Evolutionary conservation across 495 filamentous ascomycete genomes (phyloP), one percentile per base, ranked within the genome.

Genomic region (Platismatia glauca): DNA sequence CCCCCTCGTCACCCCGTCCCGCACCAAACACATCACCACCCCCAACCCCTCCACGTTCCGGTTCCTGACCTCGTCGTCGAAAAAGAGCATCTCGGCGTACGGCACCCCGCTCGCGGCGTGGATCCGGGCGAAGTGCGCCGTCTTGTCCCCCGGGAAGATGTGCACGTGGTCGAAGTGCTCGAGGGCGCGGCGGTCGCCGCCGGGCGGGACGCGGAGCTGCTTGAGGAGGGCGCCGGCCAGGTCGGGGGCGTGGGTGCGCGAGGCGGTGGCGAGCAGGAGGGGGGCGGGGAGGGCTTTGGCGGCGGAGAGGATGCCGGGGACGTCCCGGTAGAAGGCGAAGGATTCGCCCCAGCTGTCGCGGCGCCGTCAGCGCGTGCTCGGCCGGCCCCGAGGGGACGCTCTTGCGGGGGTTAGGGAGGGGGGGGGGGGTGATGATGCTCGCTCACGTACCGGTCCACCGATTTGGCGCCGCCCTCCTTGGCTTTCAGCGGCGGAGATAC

Each of bases 41-140:
- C 91, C 91, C 58, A 96, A 65, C 63, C 78, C 85, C 76, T 93
- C 89, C 0, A 96, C 93, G 73, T 95, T 89, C 43, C 80, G 75
- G 72, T 98, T 98, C 63, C 93, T 77, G 53, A 79, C 74, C 81
- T 98, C 93, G 66, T 98, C 93, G 67, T 98, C 93, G 69, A 97
- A 98, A 68, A 98, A 98, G 63, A 98, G 70, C 89, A 97, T 96
- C 53, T 97, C 89, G 50, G 84, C 79, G 69, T 85, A 95, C 13
- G 64, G 67, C 15, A 81, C 60, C 55, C 84, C 83, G 31, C 85
- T 89, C 29, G 81, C 74, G 73, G 86, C 82, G 4, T 87, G 78
- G 58, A 98, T 76, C 16, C 78, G 75, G 66, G 83, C 75, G 66
- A 98, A 95, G 73, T 98, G 94, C 70, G 84, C 81, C 22, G 87